Percentiles rank a stretch among this genome's conserved stretches.
Conservation (phyloP, 352 stramenopile species). For the Pythium rhizo-oryzae region DNA sequence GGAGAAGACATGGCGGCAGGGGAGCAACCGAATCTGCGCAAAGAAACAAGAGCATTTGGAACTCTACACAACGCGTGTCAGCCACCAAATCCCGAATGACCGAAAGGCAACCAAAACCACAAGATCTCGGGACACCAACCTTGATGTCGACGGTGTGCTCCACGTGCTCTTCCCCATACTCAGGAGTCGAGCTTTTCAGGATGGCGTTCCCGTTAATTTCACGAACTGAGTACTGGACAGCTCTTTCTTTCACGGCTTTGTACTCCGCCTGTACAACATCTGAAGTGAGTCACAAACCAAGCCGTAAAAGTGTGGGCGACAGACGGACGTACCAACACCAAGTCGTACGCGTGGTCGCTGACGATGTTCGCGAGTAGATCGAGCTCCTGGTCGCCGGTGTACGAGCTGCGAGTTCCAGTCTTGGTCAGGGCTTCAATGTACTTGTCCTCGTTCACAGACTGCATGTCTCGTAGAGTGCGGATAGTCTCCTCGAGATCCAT, state of each 20-base stretch:
- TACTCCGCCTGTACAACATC: slow-evolving; percentile 6
- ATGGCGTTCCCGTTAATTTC: neutral
- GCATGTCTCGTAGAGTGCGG: slow-evolving; percentile 26
- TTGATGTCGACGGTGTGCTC: slow-evolving; percentile 8
- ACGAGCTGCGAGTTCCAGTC: neutral
- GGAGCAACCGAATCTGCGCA: slow-evolving; percentile 13
- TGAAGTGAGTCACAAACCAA: neutral
- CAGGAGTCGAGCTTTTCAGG: neutral
- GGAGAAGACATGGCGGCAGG: slow-evolving; percentile 16
- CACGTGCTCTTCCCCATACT: neutral
- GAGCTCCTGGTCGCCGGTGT: slow-evolving; percentile 27
- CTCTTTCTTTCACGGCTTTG: neutral
- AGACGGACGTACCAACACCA: slow-evolving; percentile 21
- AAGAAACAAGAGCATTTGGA: slow-evolving; percentile 15
- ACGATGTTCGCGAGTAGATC: slow-evolving; percentile 19
- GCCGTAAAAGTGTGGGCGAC: neutral
- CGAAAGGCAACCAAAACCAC: neutral
- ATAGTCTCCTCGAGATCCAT: slow-evolving; percentile 30
- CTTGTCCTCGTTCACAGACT: slow-evolving; percentile 19
- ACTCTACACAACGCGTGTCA: neutral
- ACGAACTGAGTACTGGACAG: slow-evolving; percentile 1
- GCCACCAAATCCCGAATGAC: neutral
- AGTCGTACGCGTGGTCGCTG: slow-evolving; percentile 30
- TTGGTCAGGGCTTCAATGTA: slow-evolving; percentile 26
- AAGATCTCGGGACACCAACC: neutral